Evolutionary conservation across 2,329 filamentous ascomycete genomes (phyloP).

Genomic region (Sporothrix dimorphospora): DNA sequence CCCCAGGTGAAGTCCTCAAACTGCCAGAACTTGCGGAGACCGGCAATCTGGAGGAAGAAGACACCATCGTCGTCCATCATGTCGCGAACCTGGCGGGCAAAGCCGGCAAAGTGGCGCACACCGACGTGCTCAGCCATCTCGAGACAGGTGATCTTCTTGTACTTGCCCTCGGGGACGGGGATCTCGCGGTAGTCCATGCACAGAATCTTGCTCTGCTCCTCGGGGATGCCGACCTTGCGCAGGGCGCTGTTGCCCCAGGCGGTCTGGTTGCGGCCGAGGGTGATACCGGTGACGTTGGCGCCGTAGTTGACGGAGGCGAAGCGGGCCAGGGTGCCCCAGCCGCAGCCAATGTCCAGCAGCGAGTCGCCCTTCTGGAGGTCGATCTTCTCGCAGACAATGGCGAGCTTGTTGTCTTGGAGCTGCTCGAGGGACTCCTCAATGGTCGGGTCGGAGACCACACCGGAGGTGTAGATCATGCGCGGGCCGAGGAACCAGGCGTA

Average conservation of each 20-base stretch:
- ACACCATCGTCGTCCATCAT: slow-evolving; percentile 97
- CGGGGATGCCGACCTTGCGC: slow-evolving; percentile 76
- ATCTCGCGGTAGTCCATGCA: slow-evolving; percentile 99
- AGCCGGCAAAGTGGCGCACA: slow-evolving; percentile 80
- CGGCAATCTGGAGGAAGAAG: slow-evolving; percentile 95
- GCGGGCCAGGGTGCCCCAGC: slow-evolving; percentile 94
- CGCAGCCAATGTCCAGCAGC: slow-evolving; percentile 93
- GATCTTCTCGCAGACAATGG: slow-evolving; percentile 95
- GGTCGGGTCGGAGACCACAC: slow-evolving; percentile 85
- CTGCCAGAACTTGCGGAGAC: slow-evolving; percentile 93
- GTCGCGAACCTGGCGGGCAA: slow-evolving; percentile 84
- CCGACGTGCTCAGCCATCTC: slow-evolving; percentile 99
- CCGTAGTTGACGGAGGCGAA: slow-evolving; percentile 93
- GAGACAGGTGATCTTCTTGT: slow-evolving; percentile 94
- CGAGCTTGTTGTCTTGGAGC: slow-evolving; percentile 96
- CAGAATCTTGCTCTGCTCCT: slow-evolving; percentile 87
- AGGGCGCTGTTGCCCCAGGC: slow-evolving; percentile 94
- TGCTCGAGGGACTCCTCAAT: slow-evolving; percentile 90
- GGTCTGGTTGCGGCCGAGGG: slow-evolving; percentile 93
- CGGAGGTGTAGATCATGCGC: slow-evolving; percentile 98
- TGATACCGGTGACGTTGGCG: slow-evolving; percentile 80
- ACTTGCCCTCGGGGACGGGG: slow-evolving; percentile 73
- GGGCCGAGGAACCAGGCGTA: slow-evolving; percentile 98
- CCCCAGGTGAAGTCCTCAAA: slow-evolving; percentile 98
- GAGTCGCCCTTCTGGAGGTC: slow-evolving; percentile 77